Base-by-base conservation (phyloP, 148 eudicot genomes). In the Amaranthus palmeri region DNA sequence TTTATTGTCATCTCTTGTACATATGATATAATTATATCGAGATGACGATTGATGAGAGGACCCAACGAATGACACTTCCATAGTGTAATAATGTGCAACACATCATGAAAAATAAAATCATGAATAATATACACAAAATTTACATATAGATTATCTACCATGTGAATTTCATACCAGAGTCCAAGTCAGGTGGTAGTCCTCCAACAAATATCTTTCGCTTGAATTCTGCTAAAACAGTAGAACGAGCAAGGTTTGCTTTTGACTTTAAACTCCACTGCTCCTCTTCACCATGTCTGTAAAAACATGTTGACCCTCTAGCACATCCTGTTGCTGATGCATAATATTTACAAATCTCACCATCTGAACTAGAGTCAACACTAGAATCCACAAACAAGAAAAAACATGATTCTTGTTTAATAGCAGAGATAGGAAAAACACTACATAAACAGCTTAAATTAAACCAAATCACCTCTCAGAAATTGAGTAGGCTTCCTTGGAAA, bases 251-350 rank as follows among this genome's bases (percentile, higher is more conserved):
- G 41, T 60, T 43, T 61, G 12, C 46, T 70, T 72, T 73, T 11
- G 67, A 56, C 73, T 76, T 77, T 57, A 74, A 64, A 49, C 25
- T 53, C 5, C 25, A 7, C 10, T 50, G 51, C n/a, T 76, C 83
- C 68, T 63, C 77, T 70, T 77, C 83, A 61, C 68, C 63, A 49
- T 81, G 83, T 72, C 70, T 70, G 60, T 73, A 77, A 66, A 77
- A 77, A 74, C 83, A 81, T 55, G 15, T 63, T 13, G 71, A 70
- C 75, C 83, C 80, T 73, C 83, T 77, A 48, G 76, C 46, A 54
- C 83, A 81, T 69, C 83, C 83, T 55, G 78, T 50, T 50, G 75
- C 67, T 36, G 83, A 73, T 65, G 52, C 58, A 45, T 17, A 81
- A 72, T 81, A 81, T 65, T 81, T 81, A 71, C 80, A 81, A 66